Base-by-base conservation (phyloP, 225 moss, liverwort and hornwort species). In the Physcomitrellopsis africana region DNA sequence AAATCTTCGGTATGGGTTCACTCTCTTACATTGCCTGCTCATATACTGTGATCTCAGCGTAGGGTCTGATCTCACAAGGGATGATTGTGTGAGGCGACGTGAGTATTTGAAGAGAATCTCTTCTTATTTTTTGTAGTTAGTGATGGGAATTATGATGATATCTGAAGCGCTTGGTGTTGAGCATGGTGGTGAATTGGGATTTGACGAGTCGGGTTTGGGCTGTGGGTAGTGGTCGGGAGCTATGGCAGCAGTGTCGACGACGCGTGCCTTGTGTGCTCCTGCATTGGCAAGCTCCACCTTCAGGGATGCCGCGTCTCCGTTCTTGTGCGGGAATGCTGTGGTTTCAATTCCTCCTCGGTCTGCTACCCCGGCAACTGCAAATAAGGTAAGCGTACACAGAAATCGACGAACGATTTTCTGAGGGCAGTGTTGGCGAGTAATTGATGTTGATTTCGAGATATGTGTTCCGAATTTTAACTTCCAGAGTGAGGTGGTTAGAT, bases 181-280 rank as follows among this genome's bases (percentile, higher is more conserved):
- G 8, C 49, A 24, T n/a, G 26, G 2, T 55, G 60, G 15, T 26
- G 51, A 18, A 72, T 68, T 62, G 16, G 19, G 60, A 59, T 60
- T 37, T 68, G 73, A 9, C 47, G 74, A 3, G 58, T 13, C 51
- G 66, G 51, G 37, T 22, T 48, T 70, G 74, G 68, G 76, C 14
- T 37, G 32, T 37, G 22, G 68, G 54, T 27, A 63, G 65, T 16
- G 48, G 58, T 73, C 58, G 52, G 74, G 48, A 80, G 72, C 83
- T 26, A 87, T 87, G 86, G 86, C 84, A 69, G 70, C 79, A 14
- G 75, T 67, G 47, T 70, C 71, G 18, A 63, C 81, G 72, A 76
- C 70, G 53, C 84, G 81, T 45, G 81, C 84, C 76, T 70, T 79
- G 60, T 76, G 70, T 59, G 75, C 79, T 65, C 55, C 85, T 74